These are phyloP conservation scores for Pezicula carpinea DNA, from an alignment of 2,329 filamentous ascomycete genomes.

Conservation along the genomic window DNA sequence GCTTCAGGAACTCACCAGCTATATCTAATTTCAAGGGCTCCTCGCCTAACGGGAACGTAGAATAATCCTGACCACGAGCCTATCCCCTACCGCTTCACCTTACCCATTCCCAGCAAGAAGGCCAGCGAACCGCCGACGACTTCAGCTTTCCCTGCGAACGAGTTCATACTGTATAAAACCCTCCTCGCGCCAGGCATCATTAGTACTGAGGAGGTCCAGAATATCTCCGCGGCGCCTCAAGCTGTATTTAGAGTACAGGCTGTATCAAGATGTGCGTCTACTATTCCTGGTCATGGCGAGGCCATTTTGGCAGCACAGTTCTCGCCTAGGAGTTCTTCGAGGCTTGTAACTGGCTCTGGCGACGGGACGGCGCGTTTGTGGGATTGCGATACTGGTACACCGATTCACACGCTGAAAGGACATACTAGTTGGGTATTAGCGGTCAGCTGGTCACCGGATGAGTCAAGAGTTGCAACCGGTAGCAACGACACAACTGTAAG, in stretches of 20 bases:
- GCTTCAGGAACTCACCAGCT: too few species aligned
- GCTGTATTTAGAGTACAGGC: constrained; percentile 91
- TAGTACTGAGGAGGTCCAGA: constrained; percentile 32
- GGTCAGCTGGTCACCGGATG: constrained; percentile 84
- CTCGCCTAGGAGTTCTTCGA: constrained; percentile 70
- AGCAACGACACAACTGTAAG: constrained; percentile 92
- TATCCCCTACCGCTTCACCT: constrained; percentile 63
- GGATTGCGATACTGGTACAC: constrained; percentile 92
- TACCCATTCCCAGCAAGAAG: constrained; percentile 37
- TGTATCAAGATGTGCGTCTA: constrained; percentile 83
- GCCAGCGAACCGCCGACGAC: constrained; percentile 33
- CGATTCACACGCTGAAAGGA: constrained; percentile 77
- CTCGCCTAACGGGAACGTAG: background rate
- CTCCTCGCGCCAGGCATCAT: constrained; percentile 34
- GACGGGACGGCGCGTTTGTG: constrained; percentile 89
- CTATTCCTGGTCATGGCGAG: constrained; percentile 86
- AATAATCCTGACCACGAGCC: constrained; percentile 51
- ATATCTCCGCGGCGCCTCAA: constrained; percentile 67
- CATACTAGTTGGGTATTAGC: constrained; percentile 88
- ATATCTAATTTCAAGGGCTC: too few species aligned
- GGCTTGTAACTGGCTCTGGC: constrained; percentile 82
- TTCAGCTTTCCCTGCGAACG: constrained; percentile 26
- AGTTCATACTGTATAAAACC: constrained; percentile 37
- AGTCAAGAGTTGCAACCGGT: constrained; percentile 75
- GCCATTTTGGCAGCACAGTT: constrained; percentile 85